Evolutionary conservation across 768 basidiomycete genomes (phyloP), one percentile per base, ranked within the genome.

Genomic region (Amanita muscaria): DNA sequence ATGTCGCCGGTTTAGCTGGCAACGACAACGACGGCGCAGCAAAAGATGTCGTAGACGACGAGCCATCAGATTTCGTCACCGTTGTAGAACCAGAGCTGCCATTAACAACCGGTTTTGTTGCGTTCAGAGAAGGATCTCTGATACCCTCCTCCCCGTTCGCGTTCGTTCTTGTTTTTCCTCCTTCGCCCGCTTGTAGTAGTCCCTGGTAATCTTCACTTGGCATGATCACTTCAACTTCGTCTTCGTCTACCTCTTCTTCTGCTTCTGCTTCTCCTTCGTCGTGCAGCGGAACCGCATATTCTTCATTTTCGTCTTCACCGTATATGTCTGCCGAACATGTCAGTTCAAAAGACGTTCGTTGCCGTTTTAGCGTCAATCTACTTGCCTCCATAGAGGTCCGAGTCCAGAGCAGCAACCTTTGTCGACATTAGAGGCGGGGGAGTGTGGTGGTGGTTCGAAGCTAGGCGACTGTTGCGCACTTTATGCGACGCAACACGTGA

Each of bases 221-320:
- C 32, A 24, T 27, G 30, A 3, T 39, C 22, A 46, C n/a, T 10
- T 35, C 15, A 18, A 27, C 32, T 40, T 19, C 39, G 18, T 41
- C 30, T n/a, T 23, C 7, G 9, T 46, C 49, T 35, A 49, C 42
- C 18, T 51, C 47, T 30, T 60, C 48, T 36, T 52, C 39, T n/a
- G 53, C 15, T 44, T 55, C 53, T 27, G 59, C 54, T 37, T 62
- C 55, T 40, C 55, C 53, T 39, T 66, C 62, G 42, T 64, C 61
- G 27, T 53, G 33, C 10, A 48, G 43, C 1, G 51, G 46, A 14
- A 53, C 57, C 35, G 61, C 53, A 51, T 64, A 68, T 41, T 68
- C n/a, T n/a, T n/a, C 73, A 50, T 62, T 67, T 47, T 76, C 71
- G 50, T 72, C 73, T 49, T 70, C 70, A 40, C 69, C 70, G 50